Conservation (phyloP, 352 stramenopile species). For the Salisapilia sapeloensis region DNA sequence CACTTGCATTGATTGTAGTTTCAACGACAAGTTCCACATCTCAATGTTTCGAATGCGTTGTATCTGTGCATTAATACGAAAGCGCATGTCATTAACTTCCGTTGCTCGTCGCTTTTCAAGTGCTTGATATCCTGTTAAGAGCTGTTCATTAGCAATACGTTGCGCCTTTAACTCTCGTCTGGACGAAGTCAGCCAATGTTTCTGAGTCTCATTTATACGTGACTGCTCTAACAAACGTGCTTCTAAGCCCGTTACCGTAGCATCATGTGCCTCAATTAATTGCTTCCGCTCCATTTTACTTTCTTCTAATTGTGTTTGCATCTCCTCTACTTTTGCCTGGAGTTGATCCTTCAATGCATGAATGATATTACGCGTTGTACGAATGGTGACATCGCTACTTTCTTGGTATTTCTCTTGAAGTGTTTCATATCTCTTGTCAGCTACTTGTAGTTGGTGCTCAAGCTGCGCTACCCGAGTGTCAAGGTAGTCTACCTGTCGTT, state of each 20-base stretch:
- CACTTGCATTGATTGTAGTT: constrained; percentile 43
- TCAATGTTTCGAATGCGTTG: constrained; percentile 54
- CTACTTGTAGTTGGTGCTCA: constrained; percentile 15
- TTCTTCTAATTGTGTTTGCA: constrained; percentile 12
- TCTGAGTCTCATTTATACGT: constrained; percentile 18
- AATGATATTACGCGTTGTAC: constrained; percentile 28
- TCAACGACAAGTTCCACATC: constrained; percentile 70
- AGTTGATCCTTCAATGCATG: constrained; percentile 15
- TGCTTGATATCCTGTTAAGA: constrained; percentile 36
- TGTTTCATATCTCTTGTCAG: constrained; percentile 10
- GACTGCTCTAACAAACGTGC: constrained; percentile 11
- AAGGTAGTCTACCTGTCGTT: constrained; percentile 26
- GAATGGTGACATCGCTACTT: constrained; percentile 22
- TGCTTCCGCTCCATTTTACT: constrained; percentile 18
- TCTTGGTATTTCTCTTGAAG: constrained; percentile 29
- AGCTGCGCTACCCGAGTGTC: constrained; percentile 17
- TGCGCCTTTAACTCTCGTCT: constrained; percentile 46
- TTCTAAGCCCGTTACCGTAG: constrained; percentile 20
- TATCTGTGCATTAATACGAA: constrained; percentile 47
- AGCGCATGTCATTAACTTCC: constrained; percentile 67
- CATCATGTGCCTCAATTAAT: constrained; percentile 20
- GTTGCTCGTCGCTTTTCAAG: constrained; percentile 52
- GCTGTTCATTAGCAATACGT: constrained; percentile 47
- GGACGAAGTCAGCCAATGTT: constrained; percentile 50
- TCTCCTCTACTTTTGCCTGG: constrained; percentile 8